Conservation (phyloP, 2,329 filamentous ascomycete species). For the Alternaria solani region DNA sequence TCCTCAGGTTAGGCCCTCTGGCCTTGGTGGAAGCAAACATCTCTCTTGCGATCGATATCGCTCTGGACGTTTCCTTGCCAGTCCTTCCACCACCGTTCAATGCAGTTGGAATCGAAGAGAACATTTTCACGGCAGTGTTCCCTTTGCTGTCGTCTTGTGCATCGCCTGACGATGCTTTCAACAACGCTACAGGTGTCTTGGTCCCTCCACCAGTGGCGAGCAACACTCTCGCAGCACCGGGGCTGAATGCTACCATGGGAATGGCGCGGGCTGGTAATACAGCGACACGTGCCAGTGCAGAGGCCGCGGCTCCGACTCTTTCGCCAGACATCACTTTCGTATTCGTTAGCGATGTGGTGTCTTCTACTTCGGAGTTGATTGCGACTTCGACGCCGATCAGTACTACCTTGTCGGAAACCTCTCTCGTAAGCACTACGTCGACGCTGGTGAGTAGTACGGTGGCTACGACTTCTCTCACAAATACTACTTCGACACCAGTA, state of each 20-base stretch:
- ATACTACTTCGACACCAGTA: not conserved
- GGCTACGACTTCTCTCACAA: not conserved
- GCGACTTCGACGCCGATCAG: not conserved
- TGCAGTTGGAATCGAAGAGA: conserved; percentile 18
- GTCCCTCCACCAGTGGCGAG: conserved; percentile 4
- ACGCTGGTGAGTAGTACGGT: not conserved
- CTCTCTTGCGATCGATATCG: conserved; percentile 30
- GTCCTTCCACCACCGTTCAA: conserved; percentile 27
- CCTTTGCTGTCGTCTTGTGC: conserved; percentile 33
- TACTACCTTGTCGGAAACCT: not conserved
- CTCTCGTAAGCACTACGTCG: not conserved
- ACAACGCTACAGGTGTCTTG: not conserved
- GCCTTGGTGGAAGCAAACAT: conserved; percentile 39
- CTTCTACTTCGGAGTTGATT: not conserved
- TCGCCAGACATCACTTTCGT: not conserved
- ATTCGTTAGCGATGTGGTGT: not conserved
- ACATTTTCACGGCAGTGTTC: conserved; percentile 33
- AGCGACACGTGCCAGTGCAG: not conserved
- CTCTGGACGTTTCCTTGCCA: conserved; percentile 30
- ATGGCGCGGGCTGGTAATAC: not conserved
- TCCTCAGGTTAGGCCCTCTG: conserved; percentile 21
- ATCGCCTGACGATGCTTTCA: conserved; percentile 13
- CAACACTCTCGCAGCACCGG: not conserved
- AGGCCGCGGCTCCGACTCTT: not conserved
- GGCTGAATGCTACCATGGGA: not conserved